A percentile compares a stretch with the other conserved stretches of the same genome.
phyloP scores from a whole-genome alignment of 306 rosid genomes.

The Carpinus viminea region DNA sequence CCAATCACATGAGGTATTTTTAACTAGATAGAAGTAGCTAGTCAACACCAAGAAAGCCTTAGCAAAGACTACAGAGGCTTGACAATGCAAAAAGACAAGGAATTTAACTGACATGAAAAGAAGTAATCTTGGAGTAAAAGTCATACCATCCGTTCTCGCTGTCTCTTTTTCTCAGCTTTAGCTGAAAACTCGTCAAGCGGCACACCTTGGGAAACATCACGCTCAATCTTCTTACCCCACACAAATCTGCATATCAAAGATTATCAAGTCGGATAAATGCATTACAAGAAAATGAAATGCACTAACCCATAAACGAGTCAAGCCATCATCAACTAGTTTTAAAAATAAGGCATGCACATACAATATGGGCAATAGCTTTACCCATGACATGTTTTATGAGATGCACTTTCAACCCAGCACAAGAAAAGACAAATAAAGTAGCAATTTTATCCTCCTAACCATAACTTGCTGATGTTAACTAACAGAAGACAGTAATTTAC shows the following conservation, averaged over 20 bases:
- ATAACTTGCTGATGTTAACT: background rate
- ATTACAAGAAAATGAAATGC: background rate
- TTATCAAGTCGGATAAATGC: background rate
- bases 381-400: background rate
- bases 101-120: background rate
- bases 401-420: background rate
- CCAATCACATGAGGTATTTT: background rate
- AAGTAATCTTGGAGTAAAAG: slow-evolving; percentile 12
- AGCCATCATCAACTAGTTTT: background rate
- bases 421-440: background rate
- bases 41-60: background rate
- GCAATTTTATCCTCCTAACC: background rate
- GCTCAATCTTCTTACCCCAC: slow-evolving; percentile 97
- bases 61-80: background rate
- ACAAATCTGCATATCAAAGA: slow-evolving; percentile 68
- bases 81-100: background rate
- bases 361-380: background rate
- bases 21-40: background rate
- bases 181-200: slow-evolving; percentile 64
- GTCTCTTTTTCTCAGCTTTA: slow-evolving; percentile 78
- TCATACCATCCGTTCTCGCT: slow-evolving; percentile 81
- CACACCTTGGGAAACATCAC: slow-evolving; percentile 75
- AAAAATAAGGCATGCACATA: background rate
- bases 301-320: background rate
- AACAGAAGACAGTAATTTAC: background rate